These are phyloP conservation scores for Lizanozyma gosingica DNA, from an alignment of 1,139 yeast species.

Conservation along the genomic window DNA sequence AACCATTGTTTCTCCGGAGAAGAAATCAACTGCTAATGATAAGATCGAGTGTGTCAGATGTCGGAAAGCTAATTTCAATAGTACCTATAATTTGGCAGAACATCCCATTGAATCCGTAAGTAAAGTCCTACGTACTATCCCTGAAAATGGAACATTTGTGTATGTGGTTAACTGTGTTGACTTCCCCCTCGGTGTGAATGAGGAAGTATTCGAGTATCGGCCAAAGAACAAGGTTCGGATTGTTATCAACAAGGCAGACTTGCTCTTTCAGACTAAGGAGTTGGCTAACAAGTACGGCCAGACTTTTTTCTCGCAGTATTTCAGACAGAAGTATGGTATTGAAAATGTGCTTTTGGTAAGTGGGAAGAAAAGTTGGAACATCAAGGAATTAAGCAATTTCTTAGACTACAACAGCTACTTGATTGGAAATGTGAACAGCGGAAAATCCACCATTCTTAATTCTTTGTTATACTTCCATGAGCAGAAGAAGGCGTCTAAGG, in stretches of 20 bases:
- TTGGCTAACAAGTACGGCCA: slow-evolving; percentile 28
- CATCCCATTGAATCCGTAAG: slow-evolving; percentile 27
- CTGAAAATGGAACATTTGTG: slow-evolving; percentile 41
- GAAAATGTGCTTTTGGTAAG: slow-evolving; percentile 43
- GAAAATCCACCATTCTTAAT: slow-evolving; percentile 62
- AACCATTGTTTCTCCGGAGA: slow-evolving; percentile 1
- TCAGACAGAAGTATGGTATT: slow-evolving; percentile 30
- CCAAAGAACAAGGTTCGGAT: slow-evolving; percentile 32
- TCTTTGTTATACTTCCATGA: slow-evolving; percentile 28
- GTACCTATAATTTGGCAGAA: slow-evolving; percentile 24
- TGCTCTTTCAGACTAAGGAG: slow-evolving; percentile 29
- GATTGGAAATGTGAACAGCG: slow-evolving; percentile 68
- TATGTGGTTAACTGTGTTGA: slow-evolving; percentile 60
- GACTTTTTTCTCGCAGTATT: slow-evolving; percentile 36
- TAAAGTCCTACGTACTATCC: slow-evolving; percentile 33
- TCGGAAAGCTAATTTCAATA: slow-evolving; percentile 38
- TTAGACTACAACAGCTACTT: slow-evolving; percentile 42
- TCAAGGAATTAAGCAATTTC: slow-evolving; percentile 20
- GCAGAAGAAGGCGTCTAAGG: slow-evolving; percentile 6
- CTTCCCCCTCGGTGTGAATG: slow-evolving; percentile 54
- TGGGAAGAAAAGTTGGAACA: slow-evolving; percentile 45
- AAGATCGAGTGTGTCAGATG: slow-evolving; percentile 45
- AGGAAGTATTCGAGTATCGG: slow-evolving; percentile 26
- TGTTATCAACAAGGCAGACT: slow-evolving; percentile 53
- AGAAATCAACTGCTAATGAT: slow-evolving; percentile 2